Percentiles rank a stretch among this genome's conserved stretches.
These are phyloP conservation scores for Geotrichum europaeum DNA, from an alignment of 1,139 yeast genomes.

Conservation along the genomic window DNA sequence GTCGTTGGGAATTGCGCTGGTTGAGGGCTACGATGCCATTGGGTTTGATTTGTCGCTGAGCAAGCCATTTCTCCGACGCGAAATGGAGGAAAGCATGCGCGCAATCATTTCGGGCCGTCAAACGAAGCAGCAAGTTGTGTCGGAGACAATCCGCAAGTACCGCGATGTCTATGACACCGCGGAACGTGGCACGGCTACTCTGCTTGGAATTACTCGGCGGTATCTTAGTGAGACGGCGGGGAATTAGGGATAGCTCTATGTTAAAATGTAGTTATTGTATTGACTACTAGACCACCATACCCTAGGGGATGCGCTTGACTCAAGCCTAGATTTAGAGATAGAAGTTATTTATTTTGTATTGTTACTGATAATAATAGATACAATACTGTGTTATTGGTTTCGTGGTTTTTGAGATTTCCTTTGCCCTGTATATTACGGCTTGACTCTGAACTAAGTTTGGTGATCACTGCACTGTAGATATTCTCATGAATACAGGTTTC, in stretches of 20 bases:
- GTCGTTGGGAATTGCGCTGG: conserved; percentile 75
- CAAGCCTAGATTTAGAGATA: too few relatives aligned
- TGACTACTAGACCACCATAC: too few relatives aligned
- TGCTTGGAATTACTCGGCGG: conserved; percentile 14
- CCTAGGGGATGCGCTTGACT: too few relatives aligned
- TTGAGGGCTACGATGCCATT: conserved; percentile 79
- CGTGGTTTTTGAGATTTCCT: too few relatives aligned
- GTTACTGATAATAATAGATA: too few relatives aligned
- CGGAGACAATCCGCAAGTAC: conserved; percentile 54
- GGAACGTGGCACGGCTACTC: conserved; percentile 25
- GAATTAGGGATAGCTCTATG: neutral
- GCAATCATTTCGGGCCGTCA: conserved; percentile 62
- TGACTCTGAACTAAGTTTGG: too few relatives aligned
- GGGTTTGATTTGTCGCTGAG: conserved; percentile 70
- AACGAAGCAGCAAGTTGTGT: conserved; percentile 50
- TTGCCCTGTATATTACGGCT: too few relatives aligned
- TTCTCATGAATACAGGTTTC: too few relatives aligned
- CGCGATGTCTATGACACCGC: conserved; percentile 41
- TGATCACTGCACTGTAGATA: too few relatives aligned
- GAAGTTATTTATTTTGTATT: too few relatives aligned
- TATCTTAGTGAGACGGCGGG: conserved; percentile 3
- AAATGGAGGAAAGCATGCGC: conserved; percentile 61
- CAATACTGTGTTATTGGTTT: too few relatives aligned
- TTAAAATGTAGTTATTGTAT: neutral
- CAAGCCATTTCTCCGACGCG: conserved; percentile 80